Conservation (phyloP, 805 yeast species). For the Priceomyces haplophilus region DNA sequence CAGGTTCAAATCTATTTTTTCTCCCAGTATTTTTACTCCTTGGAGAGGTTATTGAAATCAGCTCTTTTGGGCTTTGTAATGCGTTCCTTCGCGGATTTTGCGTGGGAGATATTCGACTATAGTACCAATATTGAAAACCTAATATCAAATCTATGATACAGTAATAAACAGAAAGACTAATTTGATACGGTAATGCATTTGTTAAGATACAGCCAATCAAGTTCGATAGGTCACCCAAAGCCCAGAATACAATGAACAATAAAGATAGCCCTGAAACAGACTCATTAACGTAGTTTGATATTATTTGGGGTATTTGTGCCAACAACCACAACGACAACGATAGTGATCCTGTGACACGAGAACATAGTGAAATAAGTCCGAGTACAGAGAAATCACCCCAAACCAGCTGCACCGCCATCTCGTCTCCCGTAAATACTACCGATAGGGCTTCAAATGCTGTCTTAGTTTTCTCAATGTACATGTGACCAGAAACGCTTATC, state of each 20-base stretch:
- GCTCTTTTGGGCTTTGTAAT: slow-evolving; percentile 36
- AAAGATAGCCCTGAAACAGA: slow-evolving; percentile 35
- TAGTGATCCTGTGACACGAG: slow-evolving; percentile 13
- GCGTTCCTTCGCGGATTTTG: slow-evolving; percentile 40
- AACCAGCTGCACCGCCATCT: no score
- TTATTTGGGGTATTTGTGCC: slow-evolving; percentile 71
- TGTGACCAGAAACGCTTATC: no score
- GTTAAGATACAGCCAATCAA: slow-evolving; percentile 73
- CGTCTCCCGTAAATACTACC: no score
- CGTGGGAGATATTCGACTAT: slow-evolving; percentile 43
- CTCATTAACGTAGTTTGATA: slow-evolving; percentile 47
- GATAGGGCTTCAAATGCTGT: no score
- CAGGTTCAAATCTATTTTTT: slow-evolving; percentile 21
- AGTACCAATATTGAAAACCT: slow-evolving; percentile 69
- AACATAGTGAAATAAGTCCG: slow-evolving; percentile 1
- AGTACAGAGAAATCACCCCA: no score
- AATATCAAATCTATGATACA: slow-evolving; percentile 67
- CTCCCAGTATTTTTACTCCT: slow-evolving; percentile 10
- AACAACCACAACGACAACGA: slow-evolving; percentile 62
- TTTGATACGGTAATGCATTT: slow-evolving; percentile 77
- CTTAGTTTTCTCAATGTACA: no score
- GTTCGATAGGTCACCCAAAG: slow-evolving; percentile 43
- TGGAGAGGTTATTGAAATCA: slow-evolving; percentile 18
- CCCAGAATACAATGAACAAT: slow-evolving; percentile 32
- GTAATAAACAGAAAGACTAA: slow-evolving; percentile 68